Percentiles rank a stretch among this genome's conserved stretches.
Evolutionary conservation across 805 yeast genomes (phyloP).

Genomic region (Naumovozyma castellii): DNA sequence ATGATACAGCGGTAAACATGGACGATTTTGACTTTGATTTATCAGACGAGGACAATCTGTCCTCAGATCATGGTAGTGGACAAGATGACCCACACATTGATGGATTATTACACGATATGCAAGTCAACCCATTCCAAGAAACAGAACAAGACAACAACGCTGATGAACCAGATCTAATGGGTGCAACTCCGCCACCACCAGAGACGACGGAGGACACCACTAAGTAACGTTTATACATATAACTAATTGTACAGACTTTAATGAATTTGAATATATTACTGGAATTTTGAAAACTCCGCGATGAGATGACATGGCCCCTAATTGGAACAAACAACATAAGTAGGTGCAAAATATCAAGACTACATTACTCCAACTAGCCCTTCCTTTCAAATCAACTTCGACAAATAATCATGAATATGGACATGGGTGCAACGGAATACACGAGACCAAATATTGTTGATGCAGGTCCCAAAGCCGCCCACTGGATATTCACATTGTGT

Average conservation of each 20-base stretch:
- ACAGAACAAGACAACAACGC: background rate
- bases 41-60: conserved; percentile 23
- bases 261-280: background rate
- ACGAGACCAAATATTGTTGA: conserved; percentile 34
- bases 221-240: too few relatives aligned
- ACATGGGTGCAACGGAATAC: conserved; percentile 26
- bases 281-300: background rate
- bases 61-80: background rate
- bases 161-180: background rate
- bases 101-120: conserved; percentile 1
- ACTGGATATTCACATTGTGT: conserved; percentile 49
- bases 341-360: too few relatives aligned
- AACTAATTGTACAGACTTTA: background rate
- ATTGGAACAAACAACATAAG: too few relatives aligned
- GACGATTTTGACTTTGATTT: conserved; percentile 29
- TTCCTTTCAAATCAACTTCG: background rate
- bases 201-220: background rate
- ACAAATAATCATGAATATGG: conserved; percentile 18
- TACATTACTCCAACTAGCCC: too few relatives aligned
- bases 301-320: background rate
- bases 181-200: background rate
- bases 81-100: conserved; percentile 1
- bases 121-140: conserved; percentile 1
- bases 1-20: conserved; percentile 11
- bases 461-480: conserved; percentile 48